Evolutionary conservation across 139 green algal species (phyloP).

Genomic region (Chlamydomonas incerta): DNA sequence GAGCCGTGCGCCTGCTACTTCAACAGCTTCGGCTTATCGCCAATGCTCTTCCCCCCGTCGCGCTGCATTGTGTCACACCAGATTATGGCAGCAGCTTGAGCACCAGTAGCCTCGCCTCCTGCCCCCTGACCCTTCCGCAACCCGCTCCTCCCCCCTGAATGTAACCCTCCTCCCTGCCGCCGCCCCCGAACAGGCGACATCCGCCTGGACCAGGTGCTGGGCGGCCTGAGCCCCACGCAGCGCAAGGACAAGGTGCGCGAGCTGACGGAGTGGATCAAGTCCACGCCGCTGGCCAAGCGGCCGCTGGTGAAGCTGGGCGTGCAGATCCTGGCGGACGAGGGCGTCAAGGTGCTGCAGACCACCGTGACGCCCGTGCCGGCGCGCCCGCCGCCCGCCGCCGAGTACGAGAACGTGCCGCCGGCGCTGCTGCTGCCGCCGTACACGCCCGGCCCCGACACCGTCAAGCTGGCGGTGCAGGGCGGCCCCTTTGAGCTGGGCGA

Average conservation of each 20-base stretch:
- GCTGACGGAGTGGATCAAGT: constrained; percentile 79
- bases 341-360: constrained; percentile 76
- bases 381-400: constrained; percentile 41
- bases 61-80: no score
- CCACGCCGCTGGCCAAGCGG: constrained; percentile 65
- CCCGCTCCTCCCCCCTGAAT: no score
- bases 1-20: no score
- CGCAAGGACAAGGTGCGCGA: constrained; percentile 35
- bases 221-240: neutral
- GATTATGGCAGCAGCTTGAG: no score
- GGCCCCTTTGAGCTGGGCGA: constrained; percentile 88
- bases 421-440: constrained; percentile 83
- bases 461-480: constrained; percentile 67
- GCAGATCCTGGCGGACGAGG: constrained; percentile 78
- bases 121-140: no score
- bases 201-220: constrained; percentile 8
- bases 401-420: constrained; percentile 84
- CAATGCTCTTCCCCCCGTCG: no score
- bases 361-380: constrained; percentile 9
- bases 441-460: constrained; percentile 44
- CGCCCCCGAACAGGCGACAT: constrained; percentile 32
- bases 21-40: no score
- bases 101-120: no score
- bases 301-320: constrained; percentile 79
- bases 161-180: no score